A percentile compares a stretch with the other conserved stretches of the same genome.
These are phyloP conservation scores for Ogataea glucozyma DNA, from an alignment of 805 yeast species.

Conservation along the genomic window DNA sequence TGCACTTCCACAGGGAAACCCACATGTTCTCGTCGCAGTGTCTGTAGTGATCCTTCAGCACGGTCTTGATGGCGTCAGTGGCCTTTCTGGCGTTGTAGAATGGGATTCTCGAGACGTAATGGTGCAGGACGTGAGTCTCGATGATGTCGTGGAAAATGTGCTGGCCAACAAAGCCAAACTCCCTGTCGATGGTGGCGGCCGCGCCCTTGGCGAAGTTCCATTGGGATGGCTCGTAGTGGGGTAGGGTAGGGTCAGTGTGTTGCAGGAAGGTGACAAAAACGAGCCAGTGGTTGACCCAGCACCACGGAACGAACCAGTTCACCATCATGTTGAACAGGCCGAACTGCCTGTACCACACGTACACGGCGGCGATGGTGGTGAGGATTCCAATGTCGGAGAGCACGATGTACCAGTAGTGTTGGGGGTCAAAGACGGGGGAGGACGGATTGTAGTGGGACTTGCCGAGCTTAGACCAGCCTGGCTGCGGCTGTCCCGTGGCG, in stretches of 20 bases:
- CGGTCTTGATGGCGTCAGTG: conserved; percentile 49
- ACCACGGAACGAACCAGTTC: conserved; percentile 60
- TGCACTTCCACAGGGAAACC: conserved; percentile 54
- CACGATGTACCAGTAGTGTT: conserved; percentile 56
- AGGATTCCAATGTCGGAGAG: conserved; percentile 58
- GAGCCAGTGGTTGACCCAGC: conserved; percentile 64
- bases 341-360: conserved; percentile 50
- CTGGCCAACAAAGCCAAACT: conserved; percentile 59
- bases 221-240: conserved; percentile 55
- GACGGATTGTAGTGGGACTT: conserved; percentile 57
- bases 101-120: conserved; percentile 55
- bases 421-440: conserved; percentile 54
- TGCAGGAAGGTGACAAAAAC: conserved; percentile 63
- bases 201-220: conserved; percentile 71
- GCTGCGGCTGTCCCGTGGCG: conserved; percentile 56
- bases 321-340: conserved; percentile 53
- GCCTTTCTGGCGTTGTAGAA: conserved; percentile 58
- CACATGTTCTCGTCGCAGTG: conserved; percentile 58
- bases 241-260: conserved; percentile 60
- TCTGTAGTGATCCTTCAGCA: conserved; percentile 53
- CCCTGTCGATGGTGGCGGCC: conserved; percentile 64
- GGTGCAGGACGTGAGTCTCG: conserved; percentile 60
- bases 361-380: conserved; percentile 44
- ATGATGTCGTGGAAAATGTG: conserved; percentile 59
- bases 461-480: conserved; percentile 42